Evolutionary conservation across 1,284 basidiomycete species (phyloP).

Genomic region (Leucoagaricus sp.): DNA sequence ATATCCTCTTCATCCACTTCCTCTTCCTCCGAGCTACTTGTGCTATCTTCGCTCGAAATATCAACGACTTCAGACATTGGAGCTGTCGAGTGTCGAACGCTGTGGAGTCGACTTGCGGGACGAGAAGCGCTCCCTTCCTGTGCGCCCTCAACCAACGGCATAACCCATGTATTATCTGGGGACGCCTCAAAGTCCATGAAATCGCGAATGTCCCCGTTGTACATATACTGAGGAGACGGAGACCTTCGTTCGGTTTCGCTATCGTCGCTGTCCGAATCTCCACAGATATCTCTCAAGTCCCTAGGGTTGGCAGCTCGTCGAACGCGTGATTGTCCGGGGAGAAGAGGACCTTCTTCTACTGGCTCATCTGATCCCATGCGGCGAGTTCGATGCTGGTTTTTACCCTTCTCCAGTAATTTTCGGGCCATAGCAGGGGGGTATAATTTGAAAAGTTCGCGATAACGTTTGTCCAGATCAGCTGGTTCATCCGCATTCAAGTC

Average conservation of each 20-base stretch:
- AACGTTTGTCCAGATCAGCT: background rate
- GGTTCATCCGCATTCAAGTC: background rate
- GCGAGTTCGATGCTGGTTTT: conserved; percentile 8
- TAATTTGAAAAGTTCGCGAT: conserved; percentile 7
- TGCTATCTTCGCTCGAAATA: conserved; percentile 25
- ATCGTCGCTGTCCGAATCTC: conserved; percentile 48
- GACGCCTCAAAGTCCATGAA: background rate
- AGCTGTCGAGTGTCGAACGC: conserved; percentile 1
- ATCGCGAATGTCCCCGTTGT: conserved; percentile 9
- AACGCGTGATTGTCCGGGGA: conserved; percentile 47
- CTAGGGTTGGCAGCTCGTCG: conserved; percentile 29
- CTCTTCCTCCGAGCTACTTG: conserved; percentile 29
- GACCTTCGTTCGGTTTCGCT: conserved; percentile 12
- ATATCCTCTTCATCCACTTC: conserved; percentile 29
- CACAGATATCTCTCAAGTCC: conserved; percentile 39
- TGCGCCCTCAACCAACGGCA: background rate
- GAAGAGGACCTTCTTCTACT: conserved; percentile 32
- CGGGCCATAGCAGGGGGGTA: conserved; percentile 7
- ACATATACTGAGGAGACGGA: conserved; percentile 3
- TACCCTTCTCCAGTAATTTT: conserved; percentile 1
- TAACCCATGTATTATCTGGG: background rate
- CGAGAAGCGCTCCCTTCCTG: background rate
- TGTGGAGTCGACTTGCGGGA: conserved; percentile 7
- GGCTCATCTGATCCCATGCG: background rate
- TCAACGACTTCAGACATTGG: conserved; percentile 21